Evolutionary conservation across 108 stramenopile genomes (phyloP).

Genomic region (Discostella stelligeroides): DNA sequence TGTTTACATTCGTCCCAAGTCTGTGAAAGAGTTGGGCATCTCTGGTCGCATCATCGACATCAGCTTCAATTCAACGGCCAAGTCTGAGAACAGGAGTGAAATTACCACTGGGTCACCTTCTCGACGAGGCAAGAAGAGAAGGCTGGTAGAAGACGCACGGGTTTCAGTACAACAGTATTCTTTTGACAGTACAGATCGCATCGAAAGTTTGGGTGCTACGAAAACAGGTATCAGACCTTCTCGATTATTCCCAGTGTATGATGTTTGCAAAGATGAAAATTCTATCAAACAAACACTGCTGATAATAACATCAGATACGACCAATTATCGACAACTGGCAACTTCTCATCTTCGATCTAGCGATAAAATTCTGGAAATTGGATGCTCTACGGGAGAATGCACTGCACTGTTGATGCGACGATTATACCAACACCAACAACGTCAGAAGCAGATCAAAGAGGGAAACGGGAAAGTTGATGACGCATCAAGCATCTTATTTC

Average conservation of each 20-base stretch:
- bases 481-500: not conserved
- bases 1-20: slow-evolving; percentile 58
- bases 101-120: not conserved
- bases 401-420: slow-evolving; percentile 34
- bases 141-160: slow-evolving; percentile 16
- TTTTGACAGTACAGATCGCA: not conserved
- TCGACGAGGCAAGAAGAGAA: slow-evolving; percentile 28
- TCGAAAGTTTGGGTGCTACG: not conserved
- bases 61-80: not conserved
- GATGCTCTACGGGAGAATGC: slow-evolving; percentile 82
- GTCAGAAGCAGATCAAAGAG: not conserved
- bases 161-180: slow-evolving; percentile 30
- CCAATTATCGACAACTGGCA: slow-evolving; percentile 65
- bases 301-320: slow-evolving; percentile 62
- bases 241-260: slow-evolving; percentile 35
- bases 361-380: slow-evolving; percentile 81
- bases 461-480: not conserved
- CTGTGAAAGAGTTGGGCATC: slow-evolving; percentile 49
- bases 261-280: slow-evolving; percentile 1
- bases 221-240: slow-evolving; percentile 2
- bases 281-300: slow-evolving; percentile 14
- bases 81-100: not conserved
- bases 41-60: slow-evolving; percentile 35
- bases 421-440: slow-evolving; percentile 8
- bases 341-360: slow-evolving; percentile 47